Base-by-base conservation (phyloP, 768 basidiomycete genomes). In the Auricularia sp. region DNA sequence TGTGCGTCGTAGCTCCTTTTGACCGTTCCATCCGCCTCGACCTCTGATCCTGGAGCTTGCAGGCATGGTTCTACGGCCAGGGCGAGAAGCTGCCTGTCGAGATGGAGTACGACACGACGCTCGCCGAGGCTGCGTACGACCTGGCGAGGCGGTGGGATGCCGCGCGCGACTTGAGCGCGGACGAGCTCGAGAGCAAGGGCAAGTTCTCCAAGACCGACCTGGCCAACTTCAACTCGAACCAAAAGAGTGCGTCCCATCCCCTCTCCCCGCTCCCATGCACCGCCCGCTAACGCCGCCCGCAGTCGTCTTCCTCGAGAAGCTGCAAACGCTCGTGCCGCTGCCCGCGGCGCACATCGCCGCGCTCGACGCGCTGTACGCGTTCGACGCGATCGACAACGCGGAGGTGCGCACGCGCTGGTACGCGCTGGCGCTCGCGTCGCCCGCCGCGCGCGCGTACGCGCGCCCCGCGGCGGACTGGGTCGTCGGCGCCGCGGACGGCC, bases 31-130 rank as follows among this genome's bases (percentile, higher is more conserved):
- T 21, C 47, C 33, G 18, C 5, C 11, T 29, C 29, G 29, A 16
- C 18, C 54, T 29, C 36, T 63, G 24, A 35, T 36, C 21, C 45
- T 67, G 42, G 64, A 21, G 4, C 63, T 47, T 29, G 6, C 36
- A 89, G 88, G 84, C 82, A 13, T 96, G 93, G 93, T 75, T 96
- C 39, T 84, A 88, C 68, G 93, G 93, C 42, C 86, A 90, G 73
- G 91, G 93, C 3, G 68, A 80, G 5, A 77, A 82, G 66, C 82
- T 96, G 11, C 91, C 91, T 1, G 89, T 85, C 0, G 77, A 87
- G 65, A 80, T 91, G 75, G 79, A 85, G 65, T 94, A 92, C 65
- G 92, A 95, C 67, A 78, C 80, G 36, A 81, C 85, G 1, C 79
- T 95, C 33, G 90, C 90, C 0, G 76, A 82, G 64, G 77, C 83